Evolutionary conservation across 83 land plant species (phyloP).

Genomic region (Picea engelmannii): DNA sequence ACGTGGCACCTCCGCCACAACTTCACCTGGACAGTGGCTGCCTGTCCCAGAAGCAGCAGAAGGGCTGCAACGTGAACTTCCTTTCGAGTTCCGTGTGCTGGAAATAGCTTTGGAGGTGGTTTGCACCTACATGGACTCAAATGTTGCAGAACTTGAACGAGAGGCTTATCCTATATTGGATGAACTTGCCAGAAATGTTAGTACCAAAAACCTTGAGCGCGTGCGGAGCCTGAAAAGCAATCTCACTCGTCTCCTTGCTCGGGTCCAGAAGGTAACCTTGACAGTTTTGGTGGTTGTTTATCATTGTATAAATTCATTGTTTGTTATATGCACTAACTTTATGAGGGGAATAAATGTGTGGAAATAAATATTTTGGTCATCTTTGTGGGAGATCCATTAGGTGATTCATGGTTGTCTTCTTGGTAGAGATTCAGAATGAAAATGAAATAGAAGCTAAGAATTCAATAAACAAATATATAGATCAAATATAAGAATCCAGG

Average conservation of each 20-base stretch:
- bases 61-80: constrained; percentile 66
- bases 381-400: too few relatives aligned
- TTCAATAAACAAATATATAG: too few relatives aligned
- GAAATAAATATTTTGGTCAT: too few relatives aligned
- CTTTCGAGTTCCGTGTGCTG: constrained; percentile 95
- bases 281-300: too few relatives aligned
- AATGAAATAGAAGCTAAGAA: too few relatives aligned
- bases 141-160: constrained; percentile 72
- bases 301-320: too few relatives aligned
- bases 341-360: too few relatives aligned
- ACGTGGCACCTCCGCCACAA: constrained; percentile 24
- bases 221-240: constrained; percentile 91
- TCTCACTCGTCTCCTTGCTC: constrained; percentile 90
- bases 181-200: constrained; percentile 82
- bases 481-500: too few relatives aligned
- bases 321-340: too few relatives aligned
- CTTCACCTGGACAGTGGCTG: constrained; percentile 27
- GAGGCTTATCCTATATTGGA: constrained; percentile 89
- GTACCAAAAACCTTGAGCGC: constrained; percentile 88
- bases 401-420: too few relatives aligned
- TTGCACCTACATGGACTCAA: constrained; percentile 71
- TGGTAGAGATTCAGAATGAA: too few relatives aligned
- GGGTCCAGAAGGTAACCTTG: constrained; percentile 87
- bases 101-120: constrained; percentile 95
- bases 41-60: constrained; percentile 44